Conservation (phyloP, 164 flowering plant species). For the Vitis amurensis region DNA sequence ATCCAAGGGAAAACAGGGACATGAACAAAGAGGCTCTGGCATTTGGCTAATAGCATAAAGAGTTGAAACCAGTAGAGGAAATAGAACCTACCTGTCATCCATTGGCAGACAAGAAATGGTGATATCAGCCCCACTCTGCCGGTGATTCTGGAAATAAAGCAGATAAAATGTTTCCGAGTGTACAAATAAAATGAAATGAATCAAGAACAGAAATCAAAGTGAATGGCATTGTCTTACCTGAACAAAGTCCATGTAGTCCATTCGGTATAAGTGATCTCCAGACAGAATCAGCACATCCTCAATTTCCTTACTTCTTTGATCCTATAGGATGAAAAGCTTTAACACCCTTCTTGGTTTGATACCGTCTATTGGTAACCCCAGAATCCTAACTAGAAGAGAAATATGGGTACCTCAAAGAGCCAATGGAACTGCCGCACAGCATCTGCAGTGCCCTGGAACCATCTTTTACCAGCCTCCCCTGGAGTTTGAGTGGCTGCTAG, state of each 20-base stretch:
- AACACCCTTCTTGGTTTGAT: not conserved
- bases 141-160: conserved; percentile 52
- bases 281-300: conserved; percentile 93
- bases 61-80: not conserved
- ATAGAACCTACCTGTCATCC: conserved; percentile 68
- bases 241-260: conserved; percentile 95
- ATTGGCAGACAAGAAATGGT: conserved; percentile 78
- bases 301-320: conserved; percentile 73
- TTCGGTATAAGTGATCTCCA: conserved; percentile 92
- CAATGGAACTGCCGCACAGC: conserved; percentile 96
- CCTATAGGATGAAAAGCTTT: conserved; percentile 35
- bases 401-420: conserved; percentile 81
- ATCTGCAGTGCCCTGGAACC: conserved; percentile 98
- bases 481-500: conserved; percentile 98
- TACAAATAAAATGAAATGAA: conserved; percentile 2
- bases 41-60: not conserved
- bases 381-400: not conserved
- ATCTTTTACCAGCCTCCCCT: conserved; percentile 74
- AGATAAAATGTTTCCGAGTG: no score
- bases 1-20: not conserved
- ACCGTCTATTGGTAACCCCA: not conserved
- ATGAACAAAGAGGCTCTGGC: no score
- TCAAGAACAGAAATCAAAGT: not conserved
- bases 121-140: conserved; percentile 94
- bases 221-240: conserved; percentile 43